Conservation (phyloP, 257 asterid genomes). For the Penstemon barbatus region DNA sequence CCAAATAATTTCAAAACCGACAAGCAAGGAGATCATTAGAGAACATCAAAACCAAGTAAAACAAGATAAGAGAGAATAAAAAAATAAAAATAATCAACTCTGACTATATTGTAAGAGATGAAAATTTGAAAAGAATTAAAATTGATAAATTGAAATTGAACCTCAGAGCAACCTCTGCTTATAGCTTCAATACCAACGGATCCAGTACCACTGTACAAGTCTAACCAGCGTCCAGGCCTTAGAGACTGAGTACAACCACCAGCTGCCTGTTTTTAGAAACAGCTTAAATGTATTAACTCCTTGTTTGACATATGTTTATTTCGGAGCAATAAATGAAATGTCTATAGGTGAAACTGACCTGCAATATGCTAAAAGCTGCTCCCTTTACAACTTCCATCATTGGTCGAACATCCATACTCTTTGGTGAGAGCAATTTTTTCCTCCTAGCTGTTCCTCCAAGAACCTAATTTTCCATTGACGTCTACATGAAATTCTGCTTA, state of each 20-base stretch:
- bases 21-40: conserved; percentile 12
- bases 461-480: conserved; percentile 53
- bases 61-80: neutral
- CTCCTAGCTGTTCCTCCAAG: conserved; percentile 93
- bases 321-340: conserved; percentile 3
- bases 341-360: conserved; percentile 45
- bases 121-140: neutral
- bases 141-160: conserved; percentile 24
- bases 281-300: conserved; percentile 21
- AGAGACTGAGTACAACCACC: conserved; percentile 87
- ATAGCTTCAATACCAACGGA: conserved; percentile 98
- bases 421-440: conserved; percentile 90
- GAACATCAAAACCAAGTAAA: conserved; percentile 7
- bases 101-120: neutral
- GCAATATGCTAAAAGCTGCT: conserved; percentile 89
- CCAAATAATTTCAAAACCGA: conserved; percentile 18
- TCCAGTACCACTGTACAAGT: conserved; percentile 97
- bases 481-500: neutral
- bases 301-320: conserved; percentile 10
- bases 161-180: conserved; percentile 99
- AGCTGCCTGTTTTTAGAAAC: conserved; percentile 59
- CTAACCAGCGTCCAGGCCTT: conserved; percentile 95
- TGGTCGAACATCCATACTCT: conserved; percentile 95
- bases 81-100: neutral
- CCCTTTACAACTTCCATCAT: conserved; percentile 99